phyloP scores from a whole-genome alignment of 768 basidiomycete genomes.

The Psilocybe tampanensis region DNA sequence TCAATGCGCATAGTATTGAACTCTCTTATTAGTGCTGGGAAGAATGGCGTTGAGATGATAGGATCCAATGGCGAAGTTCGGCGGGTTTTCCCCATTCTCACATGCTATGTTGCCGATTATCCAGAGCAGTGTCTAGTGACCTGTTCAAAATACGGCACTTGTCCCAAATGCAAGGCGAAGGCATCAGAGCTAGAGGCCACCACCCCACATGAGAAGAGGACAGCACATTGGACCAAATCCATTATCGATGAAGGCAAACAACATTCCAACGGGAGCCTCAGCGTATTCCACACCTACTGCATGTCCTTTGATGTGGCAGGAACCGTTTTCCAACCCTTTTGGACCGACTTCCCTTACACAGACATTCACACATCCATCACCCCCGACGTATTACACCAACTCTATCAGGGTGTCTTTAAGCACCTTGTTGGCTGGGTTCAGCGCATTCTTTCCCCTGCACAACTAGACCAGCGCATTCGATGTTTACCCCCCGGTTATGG shows the following conservation, averaged over 20 bases:
- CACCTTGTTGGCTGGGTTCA: slow-evolving; percentile 18
- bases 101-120: slow-evolving; percentile 30
- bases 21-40: slow-evolving; percentile 32
- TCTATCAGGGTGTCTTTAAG: slow-evolving; percentile 24
- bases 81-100: slow-evolving; percentile 19
- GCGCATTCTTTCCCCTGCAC: background rate
- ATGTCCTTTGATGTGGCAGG: slow-evolving; percentile 22
- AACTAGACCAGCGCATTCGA: slow-evolving; percentile 25
- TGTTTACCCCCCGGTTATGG: slow-evolving; percentile 33
- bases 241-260: slow-evolving; percentile 15
- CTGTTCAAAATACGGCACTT: slow-evolving; percentile 27
- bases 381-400: slow-evolving; percentile 22
- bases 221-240: slow-evolving; percentile 13
- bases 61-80: slow-evolving; percentile 35
- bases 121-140: slow-evolving; percentile 43
- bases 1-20: slow-evolving; percentile 34
- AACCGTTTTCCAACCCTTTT: slow-evolving; percentile 15
- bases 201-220: background rate
- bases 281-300: slow-evolving; percentile 17
- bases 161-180: slow-evolving; percentile 16
- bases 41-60: slow-evolving; percentile 33
- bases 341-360: slow-evolving; percentile 17
- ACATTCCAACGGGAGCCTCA: background rate
- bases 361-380: slow-evolving; percentile 18
- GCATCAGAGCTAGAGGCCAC: slow-evolving; percentile 13